Evolutionary conservation across 2,329 filamentous ascomycete genomes (phyloP).

Genomic region (Didymellaceae sp.): DNA sequence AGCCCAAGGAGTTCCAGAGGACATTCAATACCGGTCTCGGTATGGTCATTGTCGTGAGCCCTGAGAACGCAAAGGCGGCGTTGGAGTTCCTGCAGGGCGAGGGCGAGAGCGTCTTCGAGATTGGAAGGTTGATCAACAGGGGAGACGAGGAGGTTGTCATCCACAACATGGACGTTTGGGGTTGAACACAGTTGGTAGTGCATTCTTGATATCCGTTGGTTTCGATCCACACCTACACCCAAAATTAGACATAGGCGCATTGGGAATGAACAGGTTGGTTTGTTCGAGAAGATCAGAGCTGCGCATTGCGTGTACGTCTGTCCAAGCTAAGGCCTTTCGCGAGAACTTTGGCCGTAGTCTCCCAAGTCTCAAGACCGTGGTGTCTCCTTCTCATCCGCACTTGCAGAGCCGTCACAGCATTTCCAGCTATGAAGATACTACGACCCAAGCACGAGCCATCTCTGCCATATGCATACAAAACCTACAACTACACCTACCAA

Average conservation of each 20-base stretch:
- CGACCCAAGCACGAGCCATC: no score
- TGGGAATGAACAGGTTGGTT: not conserved
- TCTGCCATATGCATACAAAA: no score
- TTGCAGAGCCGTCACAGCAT: no score
- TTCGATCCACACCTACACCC: not conserved
- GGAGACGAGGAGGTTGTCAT: constrained; percentile 58
- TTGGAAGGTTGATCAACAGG: constrained; percentile 74
- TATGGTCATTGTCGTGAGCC: constrained; percentile 85
- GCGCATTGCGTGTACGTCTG: no score
- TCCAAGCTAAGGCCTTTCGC: no score
- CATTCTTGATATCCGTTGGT: constrained; percentile 8
- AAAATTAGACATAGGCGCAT: constrained; percentile 6
- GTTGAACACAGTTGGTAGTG: not conserved
- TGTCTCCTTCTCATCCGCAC: no score
- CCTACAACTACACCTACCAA: no score
- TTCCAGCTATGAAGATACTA: no score
- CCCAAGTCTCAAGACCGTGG: no score
- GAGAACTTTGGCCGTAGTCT: no score
- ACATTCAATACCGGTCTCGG: constrained; percentile 96
- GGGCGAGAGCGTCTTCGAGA: constrained; percentile 77
- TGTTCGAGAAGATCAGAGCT: not conserved
- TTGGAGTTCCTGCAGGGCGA: constrained; percentile 65
- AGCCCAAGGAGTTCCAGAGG: constrained; percentile 79
- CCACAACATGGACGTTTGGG: constrained; percentile 62
- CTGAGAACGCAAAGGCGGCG: constrained; percentile 67